Conservation (phyloP, 2,329 filamentous ascomycete species). For the Diplocarpon mali region DNA sequence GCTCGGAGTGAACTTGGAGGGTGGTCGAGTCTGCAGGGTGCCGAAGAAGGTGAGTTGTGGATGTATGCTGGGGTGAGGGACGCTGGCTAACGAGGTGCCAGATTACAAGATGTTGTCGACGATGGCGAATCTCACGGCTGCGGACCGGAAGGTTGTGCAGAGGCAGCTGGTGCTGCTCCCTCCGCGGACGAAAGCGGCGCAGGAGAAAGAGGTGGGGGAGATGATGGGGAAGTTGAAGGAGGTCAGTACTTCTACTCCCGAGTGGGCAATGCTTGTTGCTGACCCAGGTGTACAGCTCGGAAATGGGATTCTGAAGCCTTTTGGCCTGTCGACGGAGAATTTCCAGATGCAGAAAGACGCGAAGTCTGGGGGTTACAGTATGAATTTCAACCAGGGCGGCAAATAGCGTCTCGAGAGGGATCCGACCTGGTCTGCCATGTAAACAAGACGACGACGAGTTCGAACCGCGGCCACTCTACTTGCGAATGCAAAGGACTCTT, state of each 20-base stretch:
- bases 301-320: conserved; percentile 84
- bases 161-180: conserved; percentile 57
- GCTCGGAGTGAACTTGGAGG: conserved; percentile 54
- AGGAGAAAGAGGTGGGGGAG: conserved; percentile 80
- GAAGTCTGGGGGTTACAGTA: conserved; percentile 80
- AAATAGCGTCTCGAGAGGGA: neutral
- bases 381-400: conserved; percentile 56
- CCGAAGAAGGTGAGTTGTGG: conserved; percentile 39
- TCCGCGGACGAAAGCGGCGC: conserved; percentile 59
- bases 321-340: conserved; percentile 87
- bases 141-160: conserved; percentile 59
- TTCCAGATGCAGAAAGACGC: conserved; percentile 92
- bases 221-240: conserved; percentile 97
- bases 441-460: too few species aligned
- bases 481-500: too few species aligned
- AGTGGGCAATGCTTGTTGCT: neutral
- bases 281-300: conserved; percentile 45
- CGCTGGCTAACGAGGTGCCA: conserved; percentile 11
- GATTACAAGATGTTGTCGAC: conserved; percentile 63
- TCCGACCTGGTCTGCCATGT: too few species aligned
- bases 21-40: conserved; percentile 71
- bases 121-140: conserved; percentile 48
- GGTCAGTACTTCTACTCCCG: conserved; percentile 32
- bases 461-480: too few species aligned
- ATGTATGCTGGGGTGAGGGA: neutral